Evolutionary conservation across 805 yeast genomes (phyloP).

Genomic region (Nematodospora valgi): DNA sequence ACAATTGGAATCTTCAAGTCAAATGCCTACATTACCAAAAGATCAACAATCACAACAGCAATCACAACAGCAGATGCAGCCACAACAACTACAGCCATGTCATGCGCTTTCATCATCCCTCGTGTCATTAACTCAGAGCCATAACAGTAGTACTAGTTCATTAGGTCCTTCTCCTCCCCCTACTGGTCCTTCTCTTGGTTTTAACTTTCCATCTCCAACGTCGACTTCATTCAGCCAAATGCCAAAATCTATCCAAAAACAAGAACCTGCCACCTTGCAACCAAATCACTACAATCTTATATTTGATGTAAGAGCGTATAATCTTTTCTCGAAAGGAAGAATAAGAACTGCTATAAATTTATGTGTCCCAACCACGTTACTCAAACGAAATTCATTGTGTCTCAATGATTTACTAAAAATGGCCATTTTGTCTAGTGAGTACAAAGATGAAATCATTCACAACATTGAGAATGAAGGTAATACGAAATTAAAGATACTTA

Average conservation of each 20-base stretch:
- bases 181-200: too few species aligned
- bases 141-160: too few species aligned
- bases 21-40: too few species aligned
- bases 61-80: too few species aligned
- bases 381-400: conserved; percentile 35
- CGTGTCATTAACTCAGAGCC: too few species aligned
- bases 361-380: conserved; percentile 43
- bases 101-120: too few species aligned
- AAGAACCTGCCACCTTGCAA: not conserved
- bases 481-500: conserved; percentile 18
- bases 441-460: conserved; percentile 17
- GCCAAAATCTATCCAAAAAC: conserved; percentile 3
- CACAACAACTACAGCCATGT: too few species aligned
- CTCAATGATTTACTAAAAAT: conserved; percentile 30
- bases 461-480: conserved; percentile 5
- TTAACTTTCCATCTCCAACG: conserved; percentile 7
- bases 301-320: conserved; percentile 40
- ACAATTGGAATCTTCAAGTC: too few species aligned
- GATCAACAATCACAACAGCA: too few species aligned
- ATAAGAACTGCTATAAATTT: conserved; percentile 32
- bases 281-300: conserved; percentile 11
- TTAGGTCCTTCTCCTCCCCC: too few species aligned
- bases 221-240: conserved; percentile 4
- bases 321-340: conserved; percentile 28
- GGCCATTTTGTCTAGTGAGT: conserved; percentile 18